Percentiles rank a stretch among this genome's conserved stretches.
phyloP scores from a whole-genome alignment of 768 basidiomycete genomes.

The Rhodocollybia butyracea region DNA sequence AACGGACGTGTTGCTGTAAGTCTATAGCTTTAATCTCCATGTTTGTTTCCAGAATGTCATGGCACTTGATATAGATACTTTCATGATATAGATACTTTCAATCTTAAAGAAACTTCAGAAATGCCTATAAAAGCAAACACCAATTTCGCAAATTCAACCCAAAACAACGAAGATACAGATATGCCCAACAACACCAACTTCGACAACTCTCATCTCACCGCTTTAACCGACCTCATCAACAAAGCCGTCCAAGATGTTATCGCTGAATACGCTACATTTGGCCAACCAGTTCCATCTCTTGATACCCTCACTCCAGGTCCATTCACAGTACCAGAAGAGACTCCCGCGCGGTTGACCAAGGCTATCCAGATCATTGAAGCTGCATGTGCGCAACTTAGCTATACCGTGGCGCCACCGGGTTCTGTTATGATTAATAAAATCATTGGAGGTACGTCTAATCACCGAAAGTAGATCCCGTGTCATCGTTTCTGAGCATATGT shows the following conservation, averaged over 20 bases:
- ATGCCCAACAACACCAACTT: too few relatives aligned
- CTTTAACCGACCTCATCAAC: constrained; percentile 26
- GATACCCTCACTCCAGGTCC: constrained; percentile 30
- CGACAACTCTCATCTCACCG: constrained; percentile 14
- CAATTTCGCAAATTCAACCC: too few relatives aligned
- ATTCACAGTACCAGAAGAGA: constrained; percentile 24
- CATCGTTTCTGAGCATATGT: background rate
- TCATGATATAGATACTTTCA: too few relatives aligned
- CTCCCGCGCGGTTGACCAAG: constrained; percentile 20
- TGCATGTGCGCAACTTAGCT: constrained; percentile 31
- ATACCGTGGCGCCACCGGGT: constrained; percentile 26
- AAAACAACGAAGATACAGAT: too few relatives aligned
- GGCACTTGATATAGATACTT: too few relatives aligned
- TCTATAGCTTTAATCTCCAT: too few relatives aligned
- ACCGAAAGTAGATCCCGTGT: background rate
- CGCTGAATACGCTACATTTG: constrained; percentile 25
- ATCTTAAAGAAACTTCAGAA: too few relatives aligned
- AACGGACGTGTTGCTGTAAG: too few relatives aligned
- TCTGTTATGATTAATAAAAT: constrained; percentile 27
- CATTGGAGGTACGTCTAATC: background rate
- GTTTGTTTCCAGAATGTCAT: too few relatives aligned
- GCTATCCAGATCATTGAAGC: constrained; percentile 31
- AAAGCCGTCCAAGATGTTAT: constrained; percentile 28
- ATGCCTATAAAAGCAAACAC: too few relatives aligned
- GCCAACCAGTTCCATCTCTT: constrained; percentile 27